A percentile compares a stretch with the other conserved stretches of the same genome.
These are phyloP conservation scores for Coix lacrymajobi DNA, from an alignment of 176 grass and related monocot genomes.

Conservation along the genomic window DNA sequence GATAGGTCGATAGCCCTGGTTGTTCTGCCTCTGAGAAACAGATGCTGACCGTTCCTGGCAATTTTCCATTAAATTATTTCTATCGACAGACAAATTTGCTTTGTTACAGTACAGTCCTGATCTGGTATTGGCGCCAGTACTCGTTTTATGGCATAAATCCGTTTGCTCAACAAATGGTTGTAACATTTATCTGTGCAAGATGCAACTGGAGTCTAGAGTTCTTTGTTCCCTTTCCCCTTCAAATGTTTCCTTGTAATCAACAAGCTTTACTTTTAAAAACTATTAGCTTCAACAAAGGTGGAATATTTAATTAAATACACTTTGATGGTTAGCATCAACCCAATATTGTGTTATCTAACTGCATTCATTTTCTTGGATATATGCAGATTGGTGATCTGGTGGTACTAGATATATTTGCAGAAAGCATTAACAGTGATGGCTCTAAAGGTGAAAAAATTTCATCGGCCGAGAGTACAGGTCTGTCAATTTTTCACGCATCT, in stretches of 20 bases:
- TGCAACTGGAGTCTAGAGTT: conserved; percentile 71
- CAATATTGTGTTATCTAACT: not conserved
- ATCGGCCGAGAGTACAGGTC: conserved; percentile 85
- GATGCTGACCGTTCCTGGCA: not conserved
- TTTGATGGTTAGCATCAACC: not conserved
- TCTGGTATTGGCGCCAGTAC: not conserved
- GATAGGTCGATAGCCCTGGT: not conserved
- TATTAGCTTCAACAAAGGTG: not conserved
- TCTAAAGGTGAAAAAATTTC: conserved; percentile 81
- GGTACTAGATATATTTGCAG: conserved; percentile 90
- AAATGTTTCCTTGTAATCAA: not conserved
- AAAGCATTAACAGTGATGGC: conserved; percentile 60
- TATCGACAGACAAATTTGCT: not conserved
- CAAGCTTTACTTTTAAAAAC: not conserved
- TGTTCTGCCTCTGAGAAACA: not conserved
- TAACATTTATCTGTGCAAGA: conserved; percentile 82
- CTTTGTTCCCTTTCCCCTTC: not conserved
- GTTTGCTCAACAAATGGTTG: conserved; percentile 9
- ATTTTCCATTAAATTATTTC: not conserved
- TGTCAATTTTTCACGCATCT: conserved; percentile 3
- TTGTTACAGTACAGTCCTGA: not conserved
- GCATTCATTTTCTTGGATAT: conserved; percentile 21
- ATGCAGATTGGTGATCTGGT: conserved; percentile 72
- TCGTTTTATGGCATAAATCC: not conserved
- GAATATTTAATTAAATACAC: conserved; percentile 12